phyloP scores from a whole-genome alignment of 768 basidiomycete genomes.

The Lactarius quietus region DNA sequence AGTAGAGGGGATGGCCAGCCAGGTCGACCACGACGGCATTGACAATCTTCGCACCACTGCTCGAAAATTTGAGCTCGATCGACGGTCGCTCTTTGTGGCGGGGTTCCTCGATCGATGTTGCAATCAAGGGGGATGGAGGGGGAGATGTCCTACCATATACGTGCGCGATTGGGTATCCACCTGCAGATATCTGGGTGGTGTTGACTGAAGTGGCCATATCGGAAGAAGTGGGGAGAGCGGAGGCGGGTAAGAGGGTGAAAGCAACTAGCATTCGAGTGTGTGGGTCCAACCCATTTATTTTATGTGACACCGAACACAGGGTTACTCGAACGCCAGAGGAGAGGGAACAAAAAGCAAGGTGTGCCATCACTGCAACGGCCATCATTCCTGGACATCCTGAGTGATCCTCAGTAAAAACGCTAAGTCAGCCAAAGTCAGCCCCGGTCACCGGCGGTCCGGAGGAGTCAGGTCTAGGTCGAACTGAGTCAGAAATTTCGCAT shows the following conservation, averaged over 20 bases:
- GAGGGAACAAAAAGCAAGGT: background rate
- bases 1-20: conserved; percentile 6
- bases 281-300: conserved; percentile 2
- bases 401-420: too few relatives aligned
- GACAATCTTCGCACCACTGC: too few relatives aligned
- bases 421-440: too few relatives aligned
- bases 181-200: conserved; percentile 14
- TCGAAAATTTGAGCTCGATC: conserved; percentile 16
- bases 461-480: too few relatives aligned
- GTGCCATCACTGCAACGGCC: too few relatives aligned
- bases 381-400: too few relatives aligned
- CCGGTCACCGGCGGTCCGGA: too few relatives aligned
- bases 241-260: background rate
- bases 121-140: background rate
- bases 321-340: background rate
- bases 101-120: conserved; percentile 4
- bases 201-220: conserved; percentile 5
- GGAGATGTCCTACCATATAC: background rate
- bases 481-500: too few relatives aligned
- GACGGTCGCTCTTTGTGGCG: conserved; percentile 2
- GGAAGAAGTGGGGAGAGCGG: background rate
- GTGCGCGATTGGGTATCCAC: conserved; percentile 8
- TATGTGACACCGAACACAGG: conserved; percentile 11
- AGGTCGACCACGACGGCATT: conserved; percentile 4
- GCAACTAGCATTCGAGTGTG: conserved; percentile 4